These are phyloP conservation scores for Phytopythium aichiense DNA, from an alignment of 352 stramenopile genomes.

Conservation along the genomic window DNA sequence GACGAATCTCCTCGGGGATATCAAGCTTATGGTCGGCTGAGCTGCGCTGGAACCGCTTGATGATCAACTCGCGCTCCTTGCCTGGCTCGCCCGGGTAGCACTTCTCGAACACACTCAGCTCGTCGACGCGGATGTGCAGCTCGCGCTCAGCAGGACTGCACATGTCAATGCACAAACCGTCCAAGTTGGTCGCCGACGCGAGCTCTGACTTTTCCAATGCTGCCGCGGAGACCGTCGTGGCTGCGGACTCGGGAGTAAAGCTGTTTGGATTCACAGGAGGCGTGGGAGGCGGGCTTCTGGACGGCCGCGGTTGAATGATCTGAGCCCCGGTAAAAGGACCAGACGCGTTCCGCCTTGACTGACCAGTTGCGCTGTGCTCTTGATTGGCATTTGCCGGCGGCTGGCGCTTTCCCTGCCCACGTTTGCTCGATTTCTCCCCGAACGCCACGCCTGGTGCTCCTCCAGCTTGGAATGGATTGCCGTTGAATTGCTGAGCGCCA, in stretches of 20 bases:
- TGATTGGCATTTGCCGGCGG: background rate
- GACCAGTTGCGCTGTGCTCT: background rate
- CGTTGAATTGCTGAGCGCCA: background rate
- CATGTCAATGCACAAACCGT: conserved; percentile 83
- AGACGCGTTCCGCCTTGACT: background rate
- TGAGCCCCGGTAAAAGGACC: background rate
- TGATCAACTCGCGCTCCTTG: conserved; percentile 62
- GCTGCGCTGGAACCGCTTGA: conserved; percentile 87
- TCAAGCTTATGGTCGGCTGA: conserved; percentile 85
- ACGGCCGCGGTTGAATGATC: background rate
- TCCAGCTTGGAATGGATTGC: background rate
- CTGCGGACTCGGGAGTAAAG: conserved; percentile 9
- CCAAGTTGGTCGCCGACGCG: conserved; percentile 55
- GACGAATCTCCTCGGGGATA: conserved; percentile 76
- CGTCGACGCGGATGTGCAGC: conserved; percentile 81
- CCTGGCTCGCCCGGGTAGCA: conserved; percentile 58
- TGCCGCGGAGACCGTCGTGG: conserved; percentile 3
- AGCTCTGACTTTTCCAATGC: conserved; percentile 48
- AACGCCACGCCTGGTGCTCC: background rate
- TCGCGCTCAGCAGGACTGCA: conserved; percentile 78
- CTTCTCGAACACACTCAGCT: conserved; percentile 86
- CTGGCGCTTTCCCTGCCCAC: background rate
- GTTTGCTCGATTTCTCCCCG: conserved; percentile 1
- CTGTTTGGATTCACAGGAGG: background rate
- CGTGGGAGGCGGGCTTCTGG: background rate